Evolutionary conservation across 2,329 filamentous ascomycete genomes (phyloP).

Genomic region (Calcarisporium arbuscula): DNA sequence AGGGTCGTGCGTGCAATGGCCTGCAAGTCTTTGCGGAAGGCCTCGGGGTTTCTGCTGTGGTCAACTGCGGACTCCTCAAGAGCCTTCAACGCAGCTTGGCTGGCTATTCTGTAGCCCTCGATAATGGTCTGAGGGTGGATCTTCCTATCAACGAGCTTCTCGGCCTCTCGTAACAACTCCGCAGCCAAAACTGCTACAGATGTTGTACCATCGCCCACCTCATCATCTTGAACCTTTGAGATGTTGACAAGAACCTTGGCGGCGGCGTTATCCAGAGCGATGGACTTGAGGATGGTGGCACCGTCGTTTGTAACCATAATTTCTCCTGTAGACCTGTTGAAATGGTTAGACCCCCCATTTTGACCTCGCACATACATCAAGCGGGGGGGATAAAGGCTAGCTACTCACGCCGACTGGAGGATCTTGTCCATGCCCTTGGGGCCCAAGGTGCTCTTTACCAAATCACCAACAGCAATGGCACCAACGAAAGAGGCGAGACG

Average conservation of each 20-base stretch:
- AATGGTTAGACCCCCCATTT: constrained; percentile 16
- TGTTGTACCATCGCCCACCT: constrained; percentile 96
- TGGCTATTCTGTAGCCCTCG: constrained; percentile 97
- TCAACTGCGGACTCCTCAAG: constrained; percentile 81
- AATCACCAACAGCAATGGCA: constrained; percentile 92
- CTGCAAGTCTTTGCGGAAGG: constrained; percentile 83
- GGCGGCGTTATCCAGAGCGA: constrained; percentile 95
- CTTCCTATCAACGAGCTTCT: constrained; percentile 96
- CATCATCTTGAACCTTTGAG: constrained; percentile 98
- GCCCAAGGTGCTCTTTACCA: constrained; percentile 95
- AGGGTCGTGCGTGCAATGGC: constrained; percentile 92
- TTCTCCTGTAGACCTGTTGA: constrained; percentile 75
- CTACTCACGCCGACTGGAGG: constrained; percentile 79
- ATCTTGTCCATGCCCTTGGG: constrained; percentile 99
- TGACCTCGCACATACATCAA: too few species aligned
- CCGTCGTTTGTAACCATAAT: constrained; percentile 99
- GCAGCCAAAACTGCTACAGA: constrained; percentile 95
- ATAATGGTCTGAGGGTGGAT: constrained; percentile 99
- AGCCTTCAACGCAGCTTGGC: constrained; percentile 76
- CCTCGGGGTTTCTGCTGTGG: constrained; percentile 74
- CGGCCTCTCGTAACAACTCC: constrained; percentile 90
- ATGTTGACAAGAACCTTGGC: constrained; percentile 99
- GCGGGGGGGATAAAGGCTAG: constrained; percentile 1
- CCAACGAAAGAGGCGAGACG: constrained; percentile 97
- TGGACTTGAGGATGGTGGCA: constrained; percentile 95